Evolutionary conservation across 805 yeast genomes (phyloP).

Genomic region (Candida dajiaensis): DNA sequence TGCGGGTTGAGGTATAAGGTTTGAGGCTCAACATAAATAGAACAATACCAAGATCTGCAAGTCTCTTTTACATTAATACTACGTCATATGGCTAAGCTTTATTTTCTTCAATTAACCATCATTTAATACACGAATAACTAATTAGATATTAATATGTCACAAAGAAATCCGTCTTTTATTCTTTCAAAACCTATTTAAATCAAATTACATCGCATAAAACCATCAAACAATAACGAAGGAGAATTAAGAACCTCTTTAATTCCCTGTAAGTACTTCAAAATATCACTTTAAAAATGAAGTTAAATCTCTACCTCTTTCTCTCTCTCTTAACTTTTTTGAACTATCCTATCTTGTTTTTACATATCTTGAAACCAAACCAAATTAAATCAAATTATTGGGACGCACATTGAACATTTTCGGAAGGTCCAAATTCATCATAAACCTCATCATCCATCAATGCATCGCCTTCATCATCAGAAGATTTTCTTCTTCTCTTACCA

Average conservation of each 20-base stretch:
- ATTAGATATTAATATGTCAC: too few relatives aligned
- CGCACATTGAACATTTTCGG: conserved; percentile 7
- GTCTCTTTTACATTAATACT: too few relatives aligned
- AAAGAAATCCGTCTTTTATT: neutral
- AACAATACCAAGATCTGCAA: neutral
- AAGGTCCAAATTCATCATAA: neutral
- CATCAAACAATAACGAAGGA: neutral
- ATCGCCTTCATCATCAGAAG: neutral
- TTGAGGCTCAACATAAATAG: neutral
- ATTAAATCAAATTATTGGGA: conserved; percentile 5
- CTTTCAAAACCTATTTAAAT: neutral
- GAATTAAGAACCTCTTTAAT: neutral
- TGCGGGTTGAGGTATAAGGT: too few relatives aligned
- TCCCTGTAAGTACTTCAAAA: too few relatives aligned
- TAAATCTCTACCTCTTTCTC: neutral
- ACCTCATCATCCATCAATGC: neutral
- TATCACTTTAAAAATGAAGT: too few relatives aligned
- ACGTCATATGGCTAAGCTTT: too few relatives aligned
- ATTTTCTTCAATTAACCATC: too few relatives aligned
- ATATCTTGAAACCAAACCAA: too few relatives aligned
- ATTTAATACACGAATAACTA: too few relatives aligned
- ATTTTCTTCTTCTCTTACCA: conserved; percentile 5
- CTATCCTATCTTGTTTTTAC: neutral
- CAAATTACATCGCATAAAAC: neutral
- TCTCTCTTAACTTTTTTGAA: neutral